Conservation (phyloP, 2,329 filamentous ascomycete genomes). For the Nannizzia gypsea region DNA sequence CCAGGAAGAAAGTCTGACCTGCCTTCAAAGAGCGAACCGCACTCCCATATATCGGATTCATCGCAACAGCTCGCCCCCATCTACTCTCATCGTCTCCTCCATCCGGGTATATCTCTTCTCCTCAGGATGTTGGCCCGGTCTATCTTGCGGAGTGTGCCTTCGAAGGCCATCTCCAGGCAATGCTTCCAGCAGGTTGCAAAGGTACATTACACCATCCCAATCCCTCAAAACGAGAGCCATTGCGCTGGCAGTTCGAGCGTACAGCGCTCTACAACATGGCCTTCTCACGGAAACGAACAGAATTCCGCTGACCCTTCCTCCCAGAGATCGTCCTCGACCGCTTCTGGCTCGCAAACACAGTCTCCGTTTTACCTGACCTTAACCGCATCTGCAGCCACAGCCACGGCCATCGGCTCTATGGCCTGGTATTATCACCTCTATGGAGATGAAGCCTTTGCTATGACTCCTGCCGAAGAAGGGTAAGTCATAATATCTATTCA, state of each 20-base stretch:
- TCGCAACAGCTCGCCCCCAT: conserved; percentile 18
- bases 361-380: conserved; percentile 74
- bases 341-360: conserved; percentile 45
- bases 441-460: conserved; percentile 73
- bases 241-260: conserved; percentile 14
- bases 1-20: conserved; percentile 6
- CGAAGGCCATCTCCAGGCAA: conserved; percentile 66
- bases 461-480: conserved; percentile 95
- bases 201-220: conserved; percentile 45
- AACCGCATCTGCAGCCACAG: conserved; percentile 74
- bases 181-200: conserved; percentile 59
- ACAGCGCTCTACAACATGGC: neutral
- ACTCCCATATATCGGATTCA: neutral
- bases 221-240: conserved; percentile 19
- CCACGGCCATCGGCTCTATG: conserved; percentile 74
- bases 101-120: conserved; percentile 23
- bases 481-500: conserved; percentile 46
- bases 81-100: conserved; percentile 9
- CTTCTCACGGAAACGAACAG: neutral
- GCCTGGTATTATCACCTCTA: conserved; percentile 98
- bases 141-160: conserved; percentile 77
- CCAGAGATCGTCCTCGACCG: conserved; percentile 42
- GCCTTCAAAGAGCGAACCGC: conserved; percentile 1
- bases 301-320: neutral
- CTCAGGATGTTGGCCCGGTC: conserved; percentile 82